These are phyloP conservation scores for Leucaena leucocephala DNA, from an alignment of 306 rosid genomes.

Conservation along the genomic window DNA sequence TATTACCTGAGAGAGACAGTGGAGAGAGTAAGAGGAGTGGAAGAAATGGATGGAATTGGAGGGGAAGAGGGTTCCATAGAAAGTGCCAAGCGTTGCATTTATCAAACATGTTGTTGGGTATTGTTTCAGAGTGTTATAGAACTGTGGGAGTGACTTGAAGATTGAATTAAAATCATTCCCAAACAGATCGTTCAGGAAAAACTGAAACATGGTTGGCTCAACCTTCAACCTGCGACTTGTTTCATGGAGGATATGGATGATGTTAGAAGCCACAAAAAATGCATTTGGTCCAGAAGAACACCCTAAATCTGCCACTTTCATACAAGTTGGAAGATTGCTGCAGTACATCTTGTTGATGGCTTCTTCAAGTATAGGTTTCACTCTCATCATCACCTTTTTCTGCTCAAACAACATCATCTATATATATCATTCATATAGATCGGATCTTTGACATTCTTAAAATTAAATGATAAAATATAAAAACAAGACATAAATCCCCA, in stretches of 20 bases:
- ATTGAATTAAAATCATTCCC: conserved; percentile 44
- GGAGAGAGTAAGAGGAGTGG: conserved; percentile 35
- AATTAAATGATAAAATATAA: too few species aligned
- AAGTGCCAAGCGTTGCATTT: conserved; percentile 43
- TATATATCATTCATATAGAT: too few species aligned
- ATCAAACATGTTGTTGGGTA: conserved; percentile 45
- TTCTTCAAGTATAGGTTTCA: conserved; percentile 37
- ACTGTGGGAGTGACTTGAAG: conserved; percentile 42
- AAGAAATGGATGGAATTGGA: conserved; percentile 32
- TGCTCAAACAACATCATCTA: conserved; percentile 6
- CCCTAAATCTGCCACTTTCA: conserved; percentile 55
- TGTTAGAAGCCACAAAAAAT: conserved; percentile 9
- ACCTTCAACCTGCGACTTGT: background rate
- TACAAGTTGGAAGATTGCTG: conserved; percentile 25
- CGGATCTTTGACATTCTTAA: too few species aligned
- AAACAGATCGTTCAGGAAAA: conserved; percentile 38
- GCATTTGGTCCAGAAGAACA: conserved; percentile 53
- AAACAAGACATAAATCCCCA: background rate
- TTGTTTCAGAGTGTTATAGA: conserved; percentile 14
- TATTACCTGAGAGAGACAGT: conserved; percentile 47
- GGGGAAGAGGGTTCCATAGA: conserved; percentile 36
- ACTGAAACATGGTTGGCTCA: conserved; percentile 21
- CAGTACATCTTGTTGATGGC: conserved; percentile 22
- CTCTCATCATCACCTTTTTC: conserved; percentile 21
- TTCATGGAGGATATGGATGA: conserved; percentile 3